phyloP scores from a whole-genome alignment of 2,329 filamentous ascomycete species.

The Cytospora leucostoma region DNA sequence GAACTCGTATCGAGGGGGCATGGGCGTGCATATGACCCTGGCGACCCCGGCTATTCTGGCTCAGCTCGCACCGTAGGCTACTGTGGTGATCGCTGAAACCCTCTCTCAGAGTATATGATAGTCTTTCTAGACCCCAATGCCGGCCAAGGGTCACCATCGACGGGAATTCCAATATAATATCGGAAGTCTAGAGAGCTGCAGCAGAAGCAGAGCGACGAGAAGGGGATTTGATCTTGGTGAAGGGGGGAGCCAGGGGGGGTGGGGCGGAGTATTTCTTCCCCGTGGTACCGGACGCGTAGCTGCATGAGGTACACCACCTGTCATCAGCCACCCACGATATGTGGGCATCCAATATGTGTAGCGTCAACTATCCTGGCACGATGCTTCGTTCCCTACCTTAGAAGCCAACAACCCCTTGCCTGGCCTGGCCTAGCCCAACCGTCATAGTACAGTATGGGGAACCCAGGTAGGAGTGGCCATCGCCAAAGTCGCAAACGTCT shows the following conservation, averaged over 20 bases:
- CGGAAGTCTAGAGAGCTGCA: slow-evolving; percentile 3
- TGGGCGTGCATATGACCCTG: not conserved
- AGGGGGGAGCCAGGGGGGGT: slow-evolving; percentile 7
- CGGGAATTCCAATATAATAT: too few relatives aligned
- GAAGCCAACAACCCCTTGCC: slow-evolving; percentile 4
- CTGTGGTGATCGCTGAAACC: not conserved
- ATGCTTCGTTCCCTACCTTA: slow-evolving; percentile 17
- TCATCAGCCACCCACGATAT: slow-evolving; percentile 19
- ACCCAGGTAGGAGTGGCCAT: not conserved
- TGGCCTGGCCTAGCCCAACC: slow-evolving; percentile 1
- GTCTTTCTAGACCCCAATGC: not conserved
- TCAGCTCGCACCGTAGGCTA: not conserved
- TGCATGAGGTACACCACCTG: slow-evolving; percentile 16
- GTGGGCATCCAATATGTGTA: slow-evolving; percentile 9
- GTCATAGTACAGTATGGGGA: slow-evolving; percentile 1
- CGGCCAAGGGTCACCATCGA: not conserved
- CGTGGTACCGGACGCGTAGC: slow-evolving; percentile 11
- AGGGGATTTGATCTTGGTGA: not conserved
- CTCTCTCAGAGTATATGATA: not conserved
- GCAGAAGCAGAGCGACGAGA: not conserved
- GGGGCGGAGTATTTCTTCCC: slow-evolving; percentile 14
- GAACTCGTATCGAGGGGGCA: not conserved
- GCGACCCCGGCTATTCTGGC: not conserved
- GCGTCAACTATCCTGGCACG: slow-evolving; percentile 10
- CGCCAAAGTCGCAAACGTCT: not conserved